These are phyloP conservation scores for Annona cherimola DNA, from an alignment of 164 flowering plant genomes.

Conservation along the genomic window DNA sequence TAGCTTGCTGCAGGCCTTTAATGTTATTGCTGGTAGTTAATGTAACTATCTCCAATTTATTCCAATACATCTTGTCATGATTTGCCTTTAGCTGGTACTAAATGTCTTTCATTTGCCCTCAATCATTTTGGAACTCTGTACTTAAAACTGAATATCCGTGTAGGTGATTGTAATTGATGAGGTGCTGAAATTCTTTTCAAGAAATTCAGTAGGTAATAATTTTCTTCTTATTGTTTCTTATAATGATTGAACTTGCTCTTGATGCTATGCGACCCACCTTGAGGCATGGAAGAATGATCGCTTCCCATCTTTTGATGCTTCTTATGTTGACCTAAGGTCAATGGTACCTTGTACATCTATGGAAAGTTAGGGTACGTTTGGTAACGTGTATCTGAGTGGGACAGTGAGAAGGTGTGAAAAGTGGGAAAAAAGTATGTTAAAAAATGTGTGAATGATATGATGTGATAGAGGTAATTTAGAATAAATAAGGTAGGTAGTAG, in stretches of 20 bases:
- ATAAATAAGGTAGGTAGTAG: no score
- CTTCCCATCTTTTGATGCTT: background rate
- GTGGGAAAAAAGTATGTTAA: no score
- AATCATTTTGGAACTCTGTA: background rate
- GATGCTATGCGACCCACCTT: no score
- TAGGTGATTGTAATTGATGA: conserved; percentile 95
- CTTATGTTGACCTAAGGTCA: background rate
- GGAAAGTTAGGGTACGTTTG: no score
- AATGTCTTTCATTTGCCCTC: background rate
- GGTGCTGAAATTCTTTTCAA: conserved; percentile 82
- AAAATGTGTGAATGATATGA: no score
- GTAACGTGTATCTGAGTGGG: no score
- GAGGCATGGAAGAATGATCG: background rate
- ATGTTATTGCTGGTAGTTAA: background rate
- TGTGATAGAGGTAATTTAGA: no score
- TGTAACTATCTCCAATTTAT: background rate
- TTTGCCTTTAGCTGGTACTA: background rate
- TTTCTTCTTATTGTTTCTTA: background rate
- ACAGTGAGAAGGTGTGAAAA: no score
- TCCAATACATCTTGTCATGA: background rate
- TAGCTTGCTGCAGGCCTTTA: background rate
- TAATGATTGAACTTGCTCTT: background rate
- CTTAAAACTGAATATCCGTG: conserved; percentile 10
- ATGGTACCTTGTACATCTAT: no score
- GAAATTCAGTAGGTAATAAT: conserved; percentile 63